Percentiles rank a stretch among this genome's conserved stretches.
Conservation (phyloP, 176 grass and related monocot species). For the Oryza meridionalis region DNA sequence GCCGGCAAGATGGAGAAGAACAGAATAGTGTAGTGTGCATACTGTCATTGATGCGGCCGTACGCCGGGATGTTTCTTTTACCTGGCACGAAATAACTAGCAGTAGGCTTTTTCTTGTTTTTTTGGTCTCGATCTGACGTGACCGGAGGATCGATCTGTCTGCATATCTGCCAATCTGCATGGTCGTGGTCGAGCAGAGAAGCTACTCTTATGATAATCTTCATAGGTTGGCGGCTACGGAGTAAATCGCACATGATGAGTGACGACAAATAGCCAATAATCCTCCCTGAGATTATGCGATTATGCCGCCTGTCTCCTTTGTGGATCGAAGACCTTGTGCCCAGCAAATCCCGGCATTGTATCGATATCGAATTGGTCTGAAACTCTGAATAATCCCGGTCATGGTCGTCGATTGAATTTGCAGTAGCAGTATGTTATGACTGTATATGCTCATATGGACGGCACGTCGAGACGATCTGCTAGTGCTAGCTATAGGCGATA, state of each 20-base stretch:
- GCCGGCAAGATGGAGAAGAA: background rate
- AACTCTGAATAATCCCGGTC: background rate
- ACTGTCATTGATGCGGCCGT: background rate
- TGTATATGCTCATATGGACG: background rate
- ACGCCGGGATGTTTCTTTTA: background rate
- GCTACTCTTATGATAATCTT: background rate
- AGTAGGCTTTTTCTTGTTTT: background rate
- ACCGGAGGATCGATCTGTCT: background rate
- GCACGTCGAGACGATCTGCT: background rate
- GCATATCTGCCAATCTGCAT: background rate
- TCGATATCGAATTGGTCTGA: background rate
- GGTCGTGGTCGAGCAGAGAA: background rate
- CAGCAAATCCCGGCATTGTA: background rate
- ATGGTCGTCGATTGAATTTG: background rate
- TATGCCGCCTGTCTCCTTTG: background rate
- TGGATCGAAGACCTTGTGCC: background rate
- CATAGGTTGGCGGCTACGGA: background rate
- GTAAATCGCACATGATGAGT: background rate
- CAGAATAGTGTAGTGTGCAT: background rate
- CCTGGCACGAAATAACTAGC: background rate
- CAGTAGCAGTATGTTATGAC: background rate
- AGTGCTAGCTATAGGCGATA: background rate
- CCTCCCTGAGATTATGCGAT: background rate
- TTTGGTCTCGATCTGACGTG: background rate
- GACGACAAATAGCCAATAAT: background rate